Evolutionary conservation across 179 eudicot species (phyloP), one percentile per base, ranked within the genome.

Genomic region (Drosera spatulata): DNA sequence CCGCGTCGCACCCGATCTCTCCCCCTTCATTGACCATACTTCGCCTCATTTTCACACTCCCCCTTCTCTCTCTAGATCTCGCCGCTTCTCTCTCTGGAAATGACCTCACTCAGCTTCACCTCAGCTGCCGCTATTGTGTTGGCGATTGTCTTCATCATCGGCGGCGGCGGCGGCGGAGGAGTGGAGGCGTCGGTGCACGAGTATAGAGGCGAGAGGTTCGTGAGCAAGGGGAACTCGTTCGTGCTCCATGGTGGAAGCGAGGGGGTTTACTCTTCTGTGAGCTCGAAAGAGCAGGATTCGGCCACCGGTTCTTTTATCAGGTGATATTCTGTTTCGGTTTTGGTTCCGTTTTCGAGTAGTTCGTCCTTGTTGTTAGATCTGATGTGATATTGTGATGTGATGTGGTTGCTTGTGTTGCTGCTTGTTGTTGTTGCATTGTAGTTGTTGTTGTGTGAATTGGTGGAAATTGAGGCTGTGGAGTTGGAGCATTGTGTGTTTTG

Each of bases 241-340:
- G 83, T 87, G 5, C 75, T 85, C 46, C 83, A 80, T 61, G 95
- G 86, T 52, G 95, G 91, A 12, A 87, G 88, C 53, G 95, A 87
- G 38, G 95, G 88, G 41, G 73, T 85, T 43, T 82, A 85, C 73
- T 78, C 79, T 66, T 79, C 87, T 57, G n/a, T 47, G 42, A 66
- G 67, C 53, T 57, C 68, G 22, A n/a, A n/a, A n/a, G 51, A 41
- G 50, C 64, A 49, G 51, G 74, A 58, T 7, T 63, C 74, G 44
- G 68, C 81, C 50, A 64, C 56, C 6, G 79, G 78, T 58, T 80
- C 95, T 44, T 84, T 65, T 46, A 82, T 82, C 50, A 76, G 91
- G 95, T 87, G 39, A 65, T 44, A 63, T n/a, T n/a, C n/a, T n/a
- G 53, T 7, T 52, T 50, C 22, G 2, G 2, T 47, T 45, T 39